Base-by-base conservation (phyloP, 2,329 filamentous ascomycete genomes). In the Neopestalotiopsis sp. region DNA sequence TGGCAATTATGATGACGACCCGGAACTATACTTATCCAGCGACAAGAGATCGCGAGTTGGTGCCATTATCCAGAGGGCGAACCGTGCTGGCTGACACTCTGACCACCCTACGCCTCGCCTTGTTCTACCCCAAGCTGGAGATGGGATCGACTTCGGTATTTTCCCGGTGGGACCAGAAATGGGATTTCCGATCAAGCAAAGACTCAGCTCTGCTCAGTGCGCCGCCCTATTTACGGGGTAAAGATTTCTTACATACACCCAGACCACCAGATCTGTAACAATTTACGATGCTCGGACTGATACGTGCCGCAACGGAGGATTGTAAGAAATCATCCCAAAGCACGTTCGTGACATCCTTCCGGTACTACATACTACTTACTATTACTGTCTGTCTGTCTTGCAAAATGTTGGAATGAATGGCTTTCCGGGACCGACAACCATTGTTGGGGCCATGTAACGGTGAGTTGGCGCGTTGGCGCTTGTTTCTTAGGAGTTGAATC, bases 211-310 rank as follows among this genome's bases (percentile, higher is more conserved):
- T n/a, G 45, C 45, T 53, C 45, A 53, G 45, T 53, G 45, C 45
- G 45, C 45, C 45, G 45, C 45, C 45, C 45, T 53, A 53, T 53
- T 53, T 53, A 53, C 45, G 45, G 45, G 45, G 45, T 53, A n/a
- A 6, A 38, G 34, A 38, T 38, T 38, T 38, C 34, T 38, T 38
- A 53, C 20, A 28, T 28, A 28, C 24, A 28, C 24, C 24, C 24
- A 28, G 24, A 28, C 24, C 24, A 53, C 45, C 45, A 53, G 45
- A 10, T 53, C 45, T 53, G 45, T 53, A 53, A 17, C 45, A 17
- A 53, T 20, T 14, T n/a, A 7, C n/a, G 45, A n/a, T 20, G 20
- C 45, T 17, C 45, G 45, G 45, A 53, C 45, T 53, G 14, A 17
- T 17, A 53, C 45, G 45, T 53, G n/a, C 45, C 45, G 45, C 45